Evolutionary conservation across 2,329 filamentous ascomycete genomes (phyloP).

Genomic region (Fusarium incarnatum): DNA sequence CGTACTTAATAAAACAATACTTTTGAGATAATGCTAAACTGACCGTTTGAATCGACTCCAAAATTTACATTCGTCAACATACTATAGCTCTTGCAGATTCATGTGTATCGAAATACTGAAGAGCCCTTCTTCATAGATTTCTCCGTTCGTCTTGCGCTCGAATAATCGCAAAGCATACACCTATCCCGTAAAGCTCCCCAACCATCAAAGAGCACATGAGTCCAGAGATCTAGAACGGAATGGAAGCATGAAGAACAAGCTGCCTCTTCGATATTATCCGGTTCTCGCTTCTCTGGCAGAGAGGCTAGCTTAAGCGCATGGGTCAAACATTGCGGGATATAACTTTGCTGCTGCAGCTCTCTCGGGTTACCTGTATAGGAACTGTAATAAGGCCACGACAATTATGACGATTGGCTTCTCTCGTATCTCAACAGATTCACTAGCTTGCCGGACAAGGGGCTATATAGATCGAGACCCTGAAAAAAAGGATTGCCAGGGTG

Average conservation of each 20-base stretch:
- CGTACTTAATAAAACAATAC: too few relatives aligned
- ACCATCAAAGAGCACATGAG: not conserved
- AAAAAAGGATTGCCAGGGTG: slow-evolving; percentile 1
- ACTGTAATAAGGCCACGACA: slow-evolving; percentile 14
- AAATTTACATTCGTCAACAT: too few relatives aligned
- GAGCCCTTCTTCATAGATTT: not conserved
- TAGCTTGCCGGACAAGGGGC: slow-evolving; percentile 22
- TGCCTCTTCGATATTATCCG: slow-evolving; percentile 14
- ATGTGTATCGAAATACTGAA: too few relatives aligned
- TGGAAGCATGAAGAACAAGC: not conserved
- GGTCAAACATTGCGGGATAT: slow-evolving; percentile 36
- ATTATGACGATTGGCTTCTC: slow-evolving; percentile 19
- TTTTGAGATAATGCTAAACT: too few relatives aligned
- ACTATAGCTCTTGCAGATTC: too few relatives aligned
- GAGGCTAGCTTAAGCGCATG: slow-evolving; percentile 32
- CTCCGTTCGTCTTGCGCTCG: too few relatives aligned
- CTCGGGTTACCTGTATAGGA: slow-evolving; percentile 22
- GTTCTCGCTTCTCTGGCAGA: not conserved
- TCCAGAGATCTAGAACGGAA: not conserved
- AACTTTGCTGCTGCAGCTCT: slow-evolving; percentile 12
- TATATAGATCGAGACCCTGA: slow-evolving; percentile 34
- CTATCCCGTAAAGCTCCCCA: not conserved
- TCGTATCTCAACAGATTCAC: slow-evolving; percentile 29
- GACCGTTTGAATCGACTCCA: too few relatives aligned
- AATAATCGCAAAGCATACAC: not conserved